A percentile compares a stretch with the other conserved stretches of the same genome.
phyloP scores from a whole-genome alignment of 352 stramenopile genomes.

The Phytopythium cucurbitacearum region DNA sequence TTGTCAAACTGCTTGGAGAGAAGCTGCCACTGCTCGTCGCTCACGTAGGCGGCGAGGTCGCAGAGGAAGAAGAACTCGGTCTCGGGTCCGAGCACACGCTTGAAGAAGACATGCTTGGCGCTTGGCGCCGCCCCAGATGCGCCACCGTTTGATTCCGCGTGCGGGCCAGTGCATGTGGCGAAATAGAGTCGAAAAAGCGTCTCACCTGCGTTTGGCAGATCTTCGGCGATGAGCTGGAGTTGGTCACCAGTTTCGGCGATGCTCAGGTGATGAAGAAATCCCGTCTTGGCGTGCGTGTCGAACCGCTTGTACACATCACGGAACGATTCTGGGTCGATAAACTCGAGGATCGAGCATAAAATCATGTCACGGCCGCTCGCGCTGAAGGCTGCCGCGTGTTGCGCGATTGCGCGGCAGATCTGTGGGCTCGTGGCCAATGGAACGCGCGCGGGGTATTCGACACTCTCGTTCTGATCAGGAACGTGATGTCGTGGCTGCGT shows the following conservation, averaged over 20 bases:
- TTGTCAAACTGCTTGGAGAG: conserved; percentile 66
- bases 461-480: conserved; percentile 25
- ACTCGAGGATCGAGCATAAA: conserved; percentile 56
- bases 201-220: conserved; percentile 50
- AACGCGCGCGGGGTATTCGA: conserved; percentile 39
- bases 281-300: conserved; percentile 45
- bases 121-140: conserved; percentile 3
- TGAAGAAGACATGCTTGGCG: conserved; percentile 56
- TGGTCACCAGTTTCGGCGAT: conserved; percentile 47
- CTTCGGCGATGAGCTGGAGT: conserved; percentile 45
- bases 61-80: conserved; percentile 75
- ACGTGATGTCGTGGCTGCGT: conserved; percentile 6
- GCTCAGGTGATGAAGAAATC: conserved; percentile 61
- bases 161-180: conserved; percentile 25
- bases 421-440: conserved; percentile 61
- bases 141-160: too few relatives aligned
- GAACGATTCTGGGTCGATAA: conserved; percentile 64
- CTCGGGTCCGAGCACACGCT: conserved; percentile 45
- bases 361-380: conserved; percentile 75
- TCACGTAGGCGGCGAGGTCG: conserved; percentile 52
- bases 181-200: conserved; percentile 62
- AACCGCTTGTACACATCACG: conserved; percentile 65
- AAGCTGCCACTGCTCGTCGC: conserved; percentile 59
- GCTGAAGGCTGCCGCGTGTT: conserved; percentile 49
- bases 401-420: conserved; percentile 65